These are phyloP conservation scores for Backusella liffmaniae DNA, from an alignment of 192 early-diverging fungal species.

Conservation along the genomic window DNA sequence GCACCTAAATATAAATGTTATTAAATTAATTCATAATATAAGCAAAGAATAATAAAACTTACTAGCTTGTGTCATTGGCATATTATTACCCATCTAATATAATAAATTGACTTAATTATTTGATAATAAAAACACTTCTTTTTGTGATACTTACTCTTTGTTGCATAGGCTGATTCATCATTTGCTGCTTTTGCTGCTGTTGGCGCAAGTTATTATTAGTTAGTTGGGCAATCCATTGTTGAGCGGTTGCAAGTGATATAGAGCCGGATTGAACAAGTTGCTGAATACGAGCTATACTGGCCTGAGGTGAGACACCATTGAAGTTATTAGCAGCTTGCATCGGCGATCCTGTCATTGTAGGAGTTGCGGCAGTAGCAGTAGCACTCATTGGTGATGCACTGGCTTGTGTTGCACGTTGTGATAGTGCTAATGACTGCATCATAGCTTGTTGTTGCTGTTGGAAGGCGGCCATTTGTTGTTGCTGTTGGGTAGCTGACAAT, in stretches of 20 bases:
- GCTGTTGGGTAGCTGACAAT: not conserved
- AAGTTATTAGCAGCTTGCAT: not conserved
- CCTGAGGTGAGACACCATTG: constrained; percentile 12
- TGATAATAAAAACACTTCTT: not conserved
- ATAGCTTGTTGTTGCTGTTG: constrained; percentile 10
- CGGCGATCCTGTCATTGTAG: not conserved
- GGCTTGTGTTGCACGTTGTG: constrained; percentile 9
- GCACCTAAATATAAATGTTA: not conserved
- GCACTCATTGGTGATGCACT: not conserved
- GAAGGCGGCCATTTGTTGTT: constrained; percentile 12
- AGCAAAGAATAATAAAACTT: not conserved
- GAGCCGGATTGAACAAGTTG: constrained; percentile 21
- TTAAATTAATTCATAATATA: not conserved
- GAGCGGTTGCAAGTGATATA: constrained; percentile 28
- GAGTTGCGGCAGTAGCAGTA: not conserved
- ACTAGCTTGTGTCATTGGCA: constrained; percentile 1
- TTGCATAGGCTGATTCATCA: constrained; percentile 2
- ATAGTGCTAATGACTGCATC: not conserved
- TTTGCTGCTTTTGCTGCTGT: not conserved
- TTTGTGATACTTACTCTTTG: not conserved
- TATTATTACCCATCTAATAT: not conserved
- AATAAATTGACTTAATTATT: not conserved
- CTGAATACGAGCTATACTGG: constrained; percentile 23
- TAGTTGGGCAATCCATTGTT: constrained; percentile 28
- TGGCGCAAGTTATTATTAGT: not conserved